Evolutionary conservation across 2,329 filamentous ascomycete genomes (phyloP), one percentile per base, ranked within the genome.

Genomic region (Fusarium goolgardi): DNA sequence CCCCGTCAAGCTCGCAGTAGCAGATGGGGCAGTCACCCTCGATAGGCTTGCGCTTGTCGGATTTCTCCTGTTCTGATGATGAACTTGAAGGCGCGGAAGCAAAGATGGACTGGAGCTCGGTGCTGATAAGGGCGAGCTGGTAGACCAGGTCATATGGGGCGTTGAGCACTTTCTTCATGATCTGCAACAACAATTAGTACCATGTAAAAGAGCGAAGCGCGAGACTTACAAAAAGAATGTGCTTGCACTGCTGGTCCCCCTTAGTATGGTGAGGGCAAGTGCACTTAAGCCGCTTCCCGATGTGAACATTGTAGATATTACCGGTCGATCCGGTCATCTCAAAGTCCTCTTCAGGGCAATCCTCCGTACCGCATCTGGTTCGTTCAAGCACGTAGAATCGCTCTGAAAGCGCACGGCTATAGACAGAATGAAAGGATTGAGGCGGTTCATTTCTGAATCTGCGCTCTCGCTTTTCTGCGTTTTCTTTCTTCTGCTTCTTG

Each of bases 261-360:
- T 81, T 81, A 27, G 61, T 69, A 2, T 81, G 82, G 58, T 89
- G 83, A 1, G 87, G 86, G 63, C 88, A 90, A 49, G 82, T 79
- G 73, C 88, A 90, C 0, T 70, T 78, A 0, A 87, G 85, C 20
- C 81, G 71, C n/a, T 80, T 80, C 5, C 79, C 78, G 53, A 91
- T 83, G 34, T 77, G 77, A 32, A 91, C 83, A 1, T 77, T 84
- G 75, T 91, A 91, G 59, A 91, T 81, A 66, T 91, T 91, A 18
- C 88, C 89, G 2, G 88, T 91, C 12, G 86, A 86, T 1, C 89
- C 89, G 0, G 88, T 86, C 63, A 91, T 79, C 59, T 87, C 81
- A 47, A 91, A 79, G 1, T 75, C 78, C 73, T 91, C 88, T 55
- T 83, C 78, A 0, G 82, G 83, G 41, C 77, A 81, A 2, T 78